A percentile compares a stretch with the other conserved stretches of the same genome.
phyloP scores from a whole-genome alignment of 1,284 basidiomycete genomes.

The Cystobasidiaceae sp. region DNA sequence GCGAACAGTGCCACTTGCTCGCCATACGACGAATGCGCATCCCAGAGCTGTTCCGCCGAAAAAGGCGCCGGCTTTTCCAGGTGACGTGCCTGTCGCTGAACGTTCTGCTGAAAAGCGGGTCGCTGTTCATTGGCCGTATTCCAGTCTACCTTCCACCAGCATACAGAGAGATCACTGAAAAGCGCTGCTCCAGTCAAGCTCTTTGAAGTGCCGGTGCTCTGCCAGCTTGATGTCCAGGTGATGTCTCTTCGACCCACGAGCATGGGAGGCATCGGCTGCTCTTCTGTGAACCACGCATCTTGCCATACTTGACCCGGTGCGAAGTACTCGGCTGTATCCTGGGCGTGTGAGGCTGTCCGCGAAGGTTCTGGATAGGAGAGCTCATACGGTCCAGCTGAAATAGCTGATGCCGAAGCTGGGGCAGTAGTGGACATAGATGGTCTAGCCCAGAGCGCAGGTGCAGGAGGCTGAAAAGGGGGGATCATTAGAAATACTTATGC shows the following conservation, averaged over 20 bases:
- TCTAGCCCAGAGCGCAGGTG: too few species aligned
- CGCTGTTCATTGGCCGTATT: background rate
- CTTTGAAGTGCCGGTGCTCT: conserved; percentile 18
- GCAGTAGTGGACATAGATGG: conserved; percentile 15
- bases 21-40: conserved; percentile 54
- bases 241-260: conserved; percentile 35
- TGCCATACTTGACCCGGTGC: conserved; percentile 16
- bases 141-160: conserved; percentile 19
- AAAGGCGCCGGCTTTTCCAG: conserved; percentile 49
- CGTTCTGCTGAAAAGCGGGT: background rate
- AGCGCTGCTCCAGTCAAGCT: conserved; percentile 27
- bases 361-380: conserved; percentile 36
- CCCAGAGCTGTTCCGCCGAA: conserved; percentile 46
- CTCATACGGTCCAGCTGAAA: too few species aligned
- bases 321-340: conserved; percentile 40
- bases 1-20: conserved; percentile 54
- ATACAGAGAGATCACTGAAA: conserved; percentile 34
- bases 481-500: too few species aligned
- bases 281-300: conserved; percentile 12
- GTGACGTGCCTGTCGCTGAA: conserved; percentile 45
- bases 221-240: conserved; percentile 33
- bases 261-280: conserved; percentile 31
- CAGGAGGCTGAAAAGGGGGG: too few species aligned
- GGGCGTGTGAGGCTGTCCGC: conserved; percentile 37
- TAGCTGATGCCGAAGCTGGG: conserved; percentile 5